Percentiles rank a stretch among this genome's conserved stretches.
phyloP scores from a whole-genome alignment of 176 grass and related monocot species.

The Eleusine indica region DNA sequence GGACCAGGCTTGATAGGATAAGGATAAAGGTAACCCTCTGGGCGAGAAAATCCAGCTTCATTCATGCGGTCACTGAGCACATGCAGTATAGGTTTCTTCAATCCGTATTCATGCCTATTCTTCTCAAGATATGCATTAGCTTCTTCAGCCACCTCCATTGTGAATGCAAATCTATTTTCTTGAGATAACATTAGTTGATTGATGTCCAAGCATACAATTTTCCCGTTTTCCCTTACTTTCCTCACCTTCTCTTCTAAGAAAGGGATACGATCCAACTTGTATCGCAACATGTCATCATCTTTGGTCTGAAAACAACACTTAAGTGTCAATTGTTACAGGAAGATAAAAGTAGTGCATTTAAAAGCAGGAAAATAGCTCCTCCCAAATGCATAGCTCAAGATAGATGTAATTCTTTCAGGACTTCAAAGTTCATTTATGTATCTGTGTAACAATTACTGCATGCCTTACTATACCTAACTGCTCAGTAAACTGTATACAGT shows the following conservation, averaged over 20 bases:
- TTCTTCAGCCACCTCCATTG: conserved; percentile 79
- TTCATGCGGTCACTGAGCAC: conserved; percentile 84
- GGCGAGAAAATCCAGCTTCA: conserved; percentile 74
- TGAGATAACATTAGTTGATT: conserved; percentile 73
- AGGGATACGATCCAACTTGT: conserved; percentile 78
- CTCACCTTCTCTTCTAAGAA: conserved; percentile 84
- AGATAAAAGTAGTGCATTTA: conserved; percentile 5
- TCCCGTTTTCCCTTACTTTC: conserved; percentile 71
- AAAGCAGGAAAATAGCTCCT: conserved; percentile 10
- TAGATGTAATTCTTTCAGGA: neutral
- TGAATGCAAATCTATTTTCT: conserved; percentile 82
- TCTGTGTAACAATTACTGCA: conserved; percentile 5
- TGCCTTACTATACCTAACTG: neutral
- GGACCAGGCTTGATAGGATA: conserved; percentile 78
- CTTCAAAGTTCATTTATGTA: neutral
- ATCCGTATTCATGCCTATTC: conserved; percentile 74
- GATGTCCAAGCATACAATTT: conserved; percentile 79
- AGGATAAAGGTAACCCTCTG: conserved; percentile 72
- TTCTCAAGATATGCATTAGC: conserved; percentile 75
- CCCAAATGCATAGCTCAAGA: neutral
- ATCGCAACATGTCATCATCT: conserved; percentile 67
- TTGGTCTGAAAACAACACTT: conserved; percentile 52
- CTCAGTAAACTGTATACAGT: conserved; percentile 12
- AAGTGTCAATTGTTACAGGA: conserved; percentile 8
- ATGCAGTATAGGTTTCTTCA: conserved; percentile 81